Evolutionary conservation across 208 protist genomes (phyloP).

Genomic region (Acanthamoeba castellanii): DNA sequence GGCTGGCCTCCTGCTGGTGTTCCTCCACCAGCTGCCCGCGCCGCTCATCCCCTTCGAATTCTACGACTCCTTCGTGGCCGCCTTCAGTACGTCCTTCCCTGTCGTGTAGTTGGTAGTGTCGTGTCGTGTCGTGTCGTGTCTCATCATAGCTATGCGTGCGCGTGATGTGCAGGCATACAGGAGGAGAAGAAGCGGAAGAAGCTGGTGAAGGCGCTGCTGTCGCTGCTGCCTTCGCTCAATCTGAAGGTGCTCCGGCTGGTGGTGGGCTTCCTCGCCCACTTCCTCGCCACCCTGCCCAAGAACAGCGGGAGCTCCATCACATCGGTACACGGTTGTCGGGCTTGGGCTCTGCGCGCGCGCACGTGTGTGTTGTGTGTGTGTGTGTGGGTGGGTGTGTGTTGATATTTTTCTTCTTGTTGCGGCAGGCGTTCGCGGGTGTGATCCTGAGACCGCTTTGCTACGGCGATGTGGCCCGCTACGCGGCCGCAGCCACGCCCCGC

Average conservation of each 20-base stretch:
- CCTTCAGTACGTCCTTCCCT: background rate
- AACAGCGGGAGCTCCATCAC: background rate
- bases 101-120: background rate
- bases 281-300: background rate
- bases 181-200: background rate
- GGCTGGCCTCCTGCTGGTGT: background rate
- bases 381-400: background rate
- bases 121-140: no score
- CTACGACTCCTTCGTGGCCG: background rate
- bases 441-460: background rate
- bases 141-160: background rate
- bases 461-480: background rate
- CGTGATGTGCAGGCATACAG: background rate
- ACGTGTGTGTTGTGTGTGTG: no score
- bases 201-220: background rate
- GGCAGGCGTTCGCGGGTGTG: background rate
- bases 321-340: no score
- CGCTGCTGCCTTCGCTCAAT: background rate
- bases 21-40: background rate
- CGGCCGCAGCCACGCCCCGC: background rate
- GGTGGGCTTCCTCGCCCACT: background rate
- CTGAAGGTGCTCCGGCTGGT: background rate
- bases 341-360: no score
- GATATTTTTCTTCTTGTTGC: background rate
- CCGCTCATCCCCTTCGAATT: background rate